Base-by-base conservation (phyloP, 768 basidiomycete genomes). In the Trametopsis cervina region DNA sequence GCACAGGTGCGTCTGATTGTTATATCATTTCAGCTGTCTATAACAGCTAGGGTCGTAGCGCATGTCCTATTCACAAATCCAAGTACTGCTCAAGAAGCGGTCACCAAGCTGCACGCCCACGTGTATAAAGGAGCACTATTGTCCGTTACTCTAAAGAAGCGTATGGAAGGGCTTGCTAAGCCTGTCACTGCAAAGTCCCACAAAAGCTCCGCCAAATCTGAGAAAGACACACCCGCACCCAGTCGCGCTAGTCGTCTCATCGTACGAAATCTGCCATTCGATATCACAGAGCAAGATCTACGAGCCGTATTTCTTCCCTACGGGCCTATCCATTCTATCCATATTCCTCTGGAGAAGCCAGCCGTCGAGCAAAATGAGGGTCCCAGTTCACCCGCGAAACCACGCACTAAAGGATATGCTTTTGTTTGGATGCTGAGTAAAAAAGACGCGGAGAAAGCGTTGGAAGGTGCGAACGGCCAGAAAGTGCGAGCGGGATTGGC, bases 361-460 rank as follows among this genome's bases (percentile, higher is more conserved):
- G 44, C 53, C 44, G 50, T 64, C 51, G 56, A 63, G 40, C 56
- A 61, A 1, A 62, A 63, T 2, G 68, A 63, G 4, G 64, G 63
- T 4, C 46, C 15, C 35, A 50, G 13, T 13, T 33, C 23, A 27
- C 22, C 2, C 41, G 57, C 33, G 11, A 46, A 43, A 26, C 49
- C 2, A 11, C 70, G 76, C 24, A 71, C 77, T 37, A 83, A 85
- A 56, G 92, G 94, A 0, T 98, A 95, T 56, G 95, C 92, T 0
- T 97, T 98, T 58, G 83, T 98, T 9, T 95, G 92, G 90, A 92
- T 90, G 79, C 64, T 92, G 54, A 81, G 80, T 59, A 82, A 78
- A 61, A 84, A 83, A 49, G 88, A 93, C 58, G 94, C 91, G 7
- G 86, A 93, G 62, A 70, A 71, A 44, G 93, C 91, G 0, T 72